phyloP scores from a whole-genome alignment of 2,329 filamentous ascomycete genomes.

The Colletotrichum sp. region DNA sequence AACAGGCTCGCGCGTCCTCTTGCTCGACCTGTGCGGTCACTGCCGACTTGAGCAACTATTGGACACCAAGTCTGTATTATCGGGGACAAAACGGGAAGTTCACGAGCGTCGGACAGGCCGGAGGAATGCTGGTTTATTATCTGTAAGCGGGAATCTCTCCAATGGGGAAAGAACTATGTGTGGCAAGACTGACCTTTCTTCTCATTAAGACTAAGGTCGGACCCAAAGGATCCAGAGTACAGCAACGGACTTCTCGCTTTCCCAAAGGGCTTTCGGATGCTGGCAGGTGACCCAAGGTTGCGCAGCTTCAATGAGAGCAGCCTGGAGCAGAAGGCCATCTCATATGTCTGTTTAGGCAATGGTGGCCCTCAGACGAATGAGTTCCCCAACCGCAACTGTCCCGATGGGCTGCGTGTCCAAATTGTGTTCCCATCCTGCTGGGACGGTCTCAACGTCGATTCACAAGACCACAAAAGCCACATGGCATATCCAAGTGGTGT shows the following conservation, averaged over 20 bases:
- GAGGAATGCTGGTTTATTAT: constrained; percentile 57
- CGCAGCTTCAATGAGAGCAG: constrained; percentile 47
- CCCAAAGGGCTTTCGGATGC: constrained; percentile 68
- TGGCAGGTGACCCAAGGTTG: constrained; percentile 60
- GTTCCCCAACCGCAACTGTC: constrained; percentile 61
- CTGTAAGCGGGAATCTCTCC: constrained; percentile 35
- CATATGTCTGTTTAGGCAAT: constrained; percentile 58
- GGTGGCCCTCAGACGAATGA: constrained; percentile 49
- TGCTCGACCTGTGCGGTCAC: constrained; percentile 71
- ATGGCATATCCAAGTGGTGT: constrained; percentile 54
- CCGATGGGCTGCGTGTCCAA: constrained; percentile 54
- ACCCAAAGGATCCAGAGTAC: constrained; percentile 38
- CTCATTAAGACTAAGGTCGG: constrained; percentile 41
- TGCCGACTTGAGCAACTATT: constrained; percentile 70
- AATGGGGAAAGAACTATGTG: not conserved
- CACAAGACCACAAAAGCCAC: constrained; percentile 59
- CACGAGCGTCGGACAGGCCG: constrained; percentile 42
- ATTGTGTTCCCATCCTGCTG: constrained; percentile 67
- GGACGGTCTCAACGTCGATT: constrained; percentile 63
- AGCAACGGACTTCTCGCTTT: constrained; percentile 61
- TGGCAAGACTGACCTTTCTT: not conserved
- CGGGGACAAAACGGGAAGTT: constrained; percentile 62
- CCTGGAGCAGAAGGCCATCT: constrained; percentile 55
- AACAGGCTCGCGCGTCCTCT: constrained; percentile 53
- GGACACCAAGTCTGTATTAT: constrained; percentile 64